A percentile compares a stretch with the other conserved stretches of the same genome.
Evolutionary conservation across 805 yeast species (phyloP).

Genomic region (Candida gorgasii): DNA sequence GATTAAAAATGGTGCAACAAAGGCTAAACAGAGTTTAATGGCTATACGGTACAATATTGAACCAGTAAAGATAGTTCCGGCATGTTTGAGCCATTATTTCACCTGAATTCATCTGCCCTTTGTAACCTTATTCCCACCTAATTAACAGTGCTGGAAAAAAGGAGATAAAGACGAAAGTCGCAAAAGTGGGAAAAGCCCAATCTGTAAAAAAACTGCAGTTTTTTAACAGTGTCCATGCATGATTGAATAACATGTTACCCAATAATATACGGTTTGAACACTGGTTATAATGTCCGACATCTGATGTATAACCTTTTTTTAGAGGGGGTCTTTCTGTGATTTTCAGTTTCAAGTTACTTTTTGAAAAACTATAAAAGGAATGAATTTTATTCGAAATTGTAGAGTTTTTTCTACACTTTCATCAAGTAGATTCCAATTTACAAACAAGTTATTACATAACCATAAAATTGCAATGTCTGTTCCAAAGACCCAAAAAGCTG

Average conservation of each 20-base stretch:
- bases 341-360: neutral
- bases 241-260: neutral
- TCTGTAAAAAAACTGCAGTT: slow-evolving; percentile 1
- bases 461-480: slow-evolving; percentile 20
- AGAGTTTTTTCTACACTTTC: slow-evolving; percentile 4
- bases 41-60: too few species aligned
- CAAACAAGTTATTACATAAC: slow-evolving; percentile 2
- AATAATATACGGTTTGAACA: slow-evolving; percentile 1
- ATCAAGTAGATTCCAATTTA: slow-evolving; percentile 6
- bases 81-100: too few species aligned
- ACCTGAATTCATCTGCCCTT: too few species aligned
- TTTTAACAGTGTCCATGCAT: neutral
- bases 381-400: slow-evolving; percentile 5
- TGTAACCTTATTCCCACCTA: too few species aligned
- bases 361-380: slow-evolving; percentile 6
- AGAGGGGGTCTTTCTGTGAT: neutral
- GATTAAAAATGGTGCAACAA: too few species aligned
- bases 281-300: slow-evolving; percentile 4
- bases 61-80: too few species aligned
- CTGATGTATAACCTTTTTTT: slow-evolving; percentile 3
- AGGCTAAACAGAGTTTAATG: too few species aligned
- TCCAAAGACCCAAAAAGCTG: slow-evolving; percentile 45
- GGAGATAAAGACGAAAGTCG: slow-evolving; percentile 3
- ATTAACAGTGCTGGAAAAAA: too few species aligned
- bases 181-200: slow-evolving; percentile 3